phyloP scores from a whole-genome alignment of 495 filamentous ascomycete species.

The Penicillium steckii region DNA sequence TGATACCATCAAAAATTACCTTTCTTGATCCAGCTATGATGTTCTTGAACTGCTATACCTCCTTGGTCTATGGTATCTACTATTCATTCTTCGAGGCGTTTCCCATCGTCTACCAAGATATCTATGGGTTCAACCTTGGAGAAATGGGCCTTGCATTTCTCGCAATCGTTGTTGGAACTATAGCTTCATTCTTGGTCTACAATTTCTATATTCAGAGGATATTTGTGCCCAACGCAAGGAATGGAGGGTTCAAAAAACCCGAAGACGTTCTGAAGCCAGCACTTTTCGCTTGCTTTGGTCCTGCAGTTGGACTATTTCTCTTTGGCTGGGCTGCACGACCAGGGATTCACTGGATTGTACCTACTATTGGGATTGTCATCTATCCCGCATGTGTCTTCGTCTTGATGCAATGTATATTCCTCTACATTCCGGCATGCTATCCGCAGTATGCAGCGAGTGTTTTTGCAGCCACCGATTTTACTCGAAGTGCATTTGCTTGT shows the following conservation, averaged over 20 bases:
- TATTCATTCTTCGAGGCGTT: conserved; percentile 56
- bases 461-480: conserved; percentile 53
- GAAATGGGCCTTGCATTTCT: conserved; percentile 44
- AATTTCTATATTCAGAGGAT: conserved; percentile 6
- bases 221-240: background rate
- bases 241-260: conserved; percentile 35
- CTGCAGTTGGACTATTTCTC: conserved; percentile 57
- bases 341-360: conserved; percentile 53
- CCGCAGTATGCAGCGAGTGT: conserved; percentile 53
- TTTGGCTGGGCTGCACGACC: conserved; percentile 58
- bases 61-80: conserved; percentile 48
- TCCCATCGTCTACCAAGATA: conserved; percentile 44
- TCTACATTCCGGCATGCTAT: conserved; percentile 52
- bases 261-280: conserved; percentile 48
- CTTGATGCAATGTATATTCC: conserved; percentile 54
- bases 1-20: conserved; percentile 10
- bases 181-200: conserved; percentile 6
- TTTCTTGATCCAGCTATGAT: conserved; percentile 47
- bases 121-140: conserved; percentile 45
- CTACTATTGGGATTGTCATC: conserved; percentile 58
- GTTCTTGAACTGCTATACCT: conserved; percentile 47
- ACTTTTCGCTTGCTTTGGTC: conserved; percentile 49
- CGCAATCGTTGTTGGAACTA: conserved; percentile 36
- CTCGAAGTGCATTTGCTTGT: conserved; percentile 43
- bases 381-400: conserved; percentile 47